These are phyloP conservation scores for Yamadazyma olivae DNA, from an alignment of 805 yeast genomes.

Conservation along the genomic window DNA sequence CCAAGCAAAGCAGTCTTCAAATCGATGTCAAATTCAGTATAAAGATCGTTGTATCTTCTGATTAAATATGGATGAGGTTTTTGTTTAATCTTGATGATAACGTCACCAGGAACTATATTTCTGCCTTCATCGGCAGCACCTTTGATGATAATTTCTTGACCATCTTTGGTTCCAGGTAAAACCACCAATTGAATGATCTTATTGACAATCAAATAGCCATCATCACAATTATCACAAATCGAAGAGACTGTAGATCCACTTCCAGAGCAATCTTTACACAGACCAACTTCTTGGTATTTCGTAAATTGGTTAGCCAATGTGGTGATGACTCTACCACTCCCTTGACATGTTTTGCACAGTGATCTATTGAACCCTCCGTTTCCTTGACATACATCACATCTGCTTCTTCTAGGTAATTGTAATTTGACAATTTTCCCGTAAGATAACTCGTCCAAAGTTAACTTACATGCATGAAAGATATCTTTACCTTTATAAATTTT, in stretches of 20 bases:
- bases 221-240: constrained; percentile 23
- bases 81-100: constrained; percentile 51
- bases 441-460: constrained; percentile 55
- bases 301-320: constrained; percentile 40
- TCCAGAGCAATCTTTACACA: constrained; percentile 35
- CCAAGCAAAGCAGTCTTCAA: constrained; percentile 56
- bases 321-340: constrained; percentile 49
- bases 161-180: constrained; percentile 53
- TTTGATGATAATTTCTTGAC: constrained; percentile 50
- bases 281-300: constrained; percentile 31
- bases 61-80: constrained; percentile 34
- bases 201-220: constrained; percentile 47
- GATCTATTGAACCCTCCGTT: constrained; percentile 44
- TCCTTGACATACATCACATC: constrained; percentile 52
- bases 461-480: constrained; percentile 53
- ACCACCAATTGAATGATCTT: constrained; percentile 52
- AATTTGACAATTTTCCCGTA: constrained; percentile 56
- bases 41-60: constrained; percentile 44
- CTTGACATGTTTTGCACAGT: constrained; percentile 35
- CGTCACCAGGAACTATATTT: constrained; percentile 63
- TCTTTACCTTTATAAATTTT: constrained; percentile 44
- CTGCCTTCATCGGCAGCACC: constrained; percentile 67
- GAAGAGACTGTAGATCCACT: constrained; percentile 26
- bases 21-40: constrained; percentile 44
- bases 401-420: constrained; percentile 47